Evolutionary conservation across 2,329 filamentous ascomycete genomes (phyloP), one percentile per base, ranked within the genome.

Genomic region (Anisogramma anomala): DNA sequence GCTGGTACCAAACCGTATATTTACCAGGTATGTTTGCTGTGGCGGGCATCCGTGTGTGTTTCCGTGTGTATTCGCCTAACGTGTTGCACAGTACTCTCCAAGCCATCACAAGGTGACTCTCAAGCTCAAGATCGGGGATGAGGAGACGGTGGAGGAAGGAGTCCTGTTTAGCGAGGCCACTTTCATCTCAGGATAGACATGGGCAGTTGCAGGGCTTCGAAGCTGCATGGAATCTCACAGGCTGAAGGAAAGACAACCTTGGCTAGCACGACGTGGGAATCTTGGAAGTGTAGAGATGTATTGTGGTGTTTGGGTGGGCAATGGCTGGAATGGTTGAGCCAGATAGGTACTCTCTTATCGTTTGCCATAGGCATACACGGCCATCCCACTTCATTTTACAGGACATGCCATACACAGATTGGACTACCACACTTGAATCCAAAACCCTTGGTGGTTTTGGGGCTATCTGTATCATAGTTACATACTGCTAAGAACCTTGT

Each of bases 1-100:
- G 86, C 82, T 3, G 91, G 91, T 48, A 94, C 91, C 20, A 91
- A 87, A 68, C 91, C 91, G 4, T 98, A 95, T 62, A 96, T 98
- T 54, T 98, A 95, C 65, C 91, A 94, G 72, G 85, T 88, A 62
- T 50, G 71, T 35, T 15, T 6, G 19, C 10, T 17, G 6, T 7
- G 7, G n/a, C 38, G 7, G 28, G 8, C 15, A 32, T 10, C 15
- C 15, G 2, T 32, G 30, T n/a, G n/a, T n/a, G n/a, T n/a, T n/a
- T n/a, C n/a, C n/a, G 18, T 9, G 7, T 28, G 8, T 20, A 1
- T 8, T n/a, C 7, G 13, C 31, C 55, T 60, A 53, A 59, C 45
- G 41, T 33, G 4, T 25, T 6, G 17, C 30, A 22, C 49, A 94
- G 82, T 96, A 80, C 62, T 71, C 71, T 14, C 82, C 84, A 26